Conservation (phyloP, 2,329 filamentous ascomycete species). For the Cladorrhinum sp. region DNA sequence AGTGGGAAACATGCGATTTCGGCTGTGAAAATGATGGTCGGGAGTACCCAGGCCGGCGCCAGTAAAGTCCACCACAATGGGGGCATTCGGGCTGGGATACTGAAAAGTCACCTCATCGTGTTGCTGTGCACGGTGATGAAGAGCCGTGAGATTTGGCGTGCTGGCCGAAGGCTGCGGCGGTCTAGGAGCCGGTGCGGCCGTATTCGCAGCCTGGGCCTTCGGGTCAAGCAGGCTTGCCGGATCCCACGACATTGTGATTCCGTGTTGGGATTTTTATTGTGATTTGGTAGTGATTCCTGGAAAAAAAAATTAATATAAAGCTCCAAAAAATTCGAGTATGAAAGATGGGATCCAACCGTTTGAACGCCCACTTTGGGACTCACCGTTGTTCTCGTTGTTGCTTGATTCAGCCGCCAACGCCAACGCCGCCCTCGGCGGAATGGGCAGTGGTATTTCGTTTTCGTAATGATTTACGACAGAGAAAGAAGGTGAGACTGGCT, state of each 20-base stretch:
- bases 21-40: conserved; percentile 24
- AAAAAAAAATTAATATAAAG: not conserved
- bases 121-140: conserved; percentile 18
- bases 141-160: conserved; percentile 14
- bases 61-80: conserved; percentile 31
- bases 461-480: not conserved
- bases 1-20: conserved; percentile 24
- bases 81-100: conserved; percentile 39
- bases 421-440: not conserved
- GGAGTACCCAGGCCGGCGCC: conserved; percentile 29
- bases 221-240: conserved; percentile 42
- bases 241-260: conserved; percentile 25
- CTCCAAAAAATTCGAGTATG: not conserved
- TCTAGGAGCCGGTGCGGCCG: conserved; percentile 20
- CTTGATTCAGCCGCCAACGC: not conserved
- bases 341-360: not conserved
- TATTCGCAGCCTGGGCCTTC: conserved; percentile 21
- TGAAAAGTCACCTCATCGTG: conserved; percentile 40
- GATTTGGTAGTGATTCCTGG: not conserved
- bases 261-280: not conserved
- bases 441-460: not conserved
- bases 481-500: not conserved
- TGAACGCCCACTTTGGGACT: not conserved
- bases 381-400: not conserved
- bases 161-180: conserved; percentile 24